These are phyloP conservation scores for Olyra latifolia DNA, from an alignment of 176 grass and related monocot species.

Conservation along the genomic window DNA sequence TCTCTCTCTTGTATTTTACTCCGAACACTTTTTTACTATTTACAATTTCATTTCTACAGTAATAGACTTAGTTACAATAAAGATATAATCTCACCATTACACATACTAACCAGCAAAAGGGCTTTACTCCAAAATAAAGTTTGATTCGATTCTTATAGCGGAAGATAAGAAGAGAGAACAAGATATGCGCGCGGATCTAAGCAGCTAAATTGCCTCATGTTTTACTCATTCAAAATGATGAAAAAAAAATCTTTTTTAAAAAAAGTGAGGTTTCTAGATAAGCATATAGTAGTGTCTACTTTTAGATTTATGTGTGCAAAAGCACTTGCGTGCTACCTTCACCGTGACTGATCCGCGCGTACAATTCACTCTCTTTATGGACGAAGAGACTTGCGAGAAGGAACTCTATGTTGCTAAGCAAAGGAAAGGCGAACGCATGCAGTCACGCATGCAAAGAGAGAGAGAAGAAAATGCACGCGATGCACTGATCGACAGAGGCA, in stretches of 20 bases:
- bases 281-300: background rate
- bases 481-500: background rate
- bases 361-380: slow-evolving; percentile 15
- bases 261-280: background rate
- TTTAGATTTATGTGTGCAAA: background rate
- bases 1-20: too few relatives aligned
- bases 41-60: too few relatives aligned
- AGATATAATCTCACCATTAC: too few relatives aligned
- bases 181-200: too few relatives aligned
- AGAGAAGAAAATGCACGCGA: background rate
- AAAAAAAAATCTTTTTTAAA: too few relatives aligned
- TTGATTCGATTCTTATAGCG: slow-evolving; percentile 2
- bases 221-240: background rate
- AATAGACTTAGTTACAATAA: too few relatives aligned
- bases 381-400: background rate
- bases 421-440: background rate
- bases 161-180: background rate
- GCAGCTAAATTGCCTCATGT: background rate
- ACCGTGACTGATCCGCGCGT: background rate
- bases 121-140: background rate
- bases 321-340: slow-evolving; percentile 20
- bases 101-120: too few relatives aligned
- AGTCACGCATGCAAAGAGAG: too few relatives aligned
- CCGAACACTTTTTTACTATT: too few relatives aligned
- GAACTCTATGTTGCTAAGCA: slow-evolving; percentile 27